Base-by-base conservation (phyloP, 2,329 filamentous ascomycete species). In the Microdochium bolleyi region DNA sequence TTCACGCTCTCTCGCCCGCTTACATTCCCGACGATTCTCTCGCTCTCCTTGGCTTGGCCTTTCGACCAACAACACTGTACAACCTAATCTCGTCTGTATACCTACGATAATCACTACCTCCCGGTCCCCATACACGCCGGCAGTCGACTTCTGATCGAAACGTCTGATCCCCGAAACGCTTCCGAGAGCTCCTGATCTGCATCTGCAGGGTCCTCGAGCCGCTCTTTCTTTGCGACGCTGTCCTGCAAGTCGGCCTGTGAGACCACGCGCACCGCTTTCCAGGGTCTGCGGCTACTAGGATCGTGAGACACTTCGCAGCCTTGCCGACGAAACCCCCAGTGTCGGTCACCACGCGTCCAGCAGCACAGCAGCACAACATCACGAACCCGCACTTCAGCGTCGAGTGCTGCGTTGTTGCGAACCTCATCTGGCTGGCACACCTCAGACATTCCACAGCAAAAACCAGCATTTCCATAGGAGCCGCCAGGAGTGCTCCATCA, bases 261-360 rank as follows among this genome's bases (percentile, higher is more conserved):
- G 21, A 46, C 41, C 21, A 46, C 41, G 21, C n/a, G 3, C 51
- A 49, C 27, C 49, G 46, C 48, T 52, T 53, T 14, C 46, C 44
- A 52, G 49, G 52, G 52, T 48, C 49, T 32, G 16, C 34, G 22
- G 21, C 50, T 52, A 25, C 57, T 48, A 54, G 61, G 61, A 63
- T 64, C 60, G 60, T 64, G 62, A 64, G 61, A 64, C 61, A 64
- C 57, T 57, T 50, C 48, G 53, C 52, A 56, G 53, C 56, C 55
- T 52, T 54, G 53, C 22, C 21, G n/a, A 24, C 41, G 16, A 46
- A 11, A 54, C 56, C 52, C 52, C 55, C 52, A 54, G 51, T 46
- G 19, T 52, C 53, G 52, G 53, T 54, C 55, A 53, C 54, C 50
- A 50, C 54, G 24, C 19, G n/a, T 22, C 19, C 41, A 46, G 16